These are phyloP conservation scores for Boletellus sp. DNA, from an alignment of 768 basidiomycete species.

Conservation along the genomic window DNA sequence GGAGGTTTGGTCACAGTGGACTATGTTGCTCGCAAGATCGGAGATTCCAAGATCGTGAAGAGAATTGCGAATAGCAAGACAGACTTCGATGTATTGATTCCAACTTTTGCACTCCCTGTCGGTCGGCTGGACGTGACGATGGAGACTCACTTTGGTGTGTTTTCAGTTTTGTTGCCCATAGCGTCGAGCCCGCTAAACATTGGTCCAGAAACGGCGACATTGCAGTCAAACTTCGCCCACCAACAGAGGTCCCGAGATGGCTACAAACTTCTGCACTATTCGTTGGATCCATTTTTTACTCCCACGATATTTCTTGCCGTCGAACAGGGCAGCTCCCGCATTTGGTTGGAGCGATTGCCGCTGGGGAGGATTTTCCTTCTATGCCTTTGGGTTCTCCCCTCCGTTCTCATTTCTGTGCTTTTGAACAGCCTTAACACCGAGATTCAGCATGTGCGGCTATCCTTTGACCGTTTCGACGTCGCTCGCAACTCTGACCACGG, in stretches of 20 bases:
- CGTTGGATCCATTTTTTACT: conserved; percentile 54
- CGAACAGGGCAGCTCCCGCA: conserved; percentile 4
- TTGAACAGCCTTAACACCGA: conserved; percentile 27
- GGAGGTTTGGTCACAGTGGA: conserved; percentile 56
- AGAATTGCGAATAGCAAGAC: conserved; percentile 31
- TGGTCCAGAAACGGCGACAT: conserved; percentile 43
- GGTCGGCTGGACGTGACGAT: conserved; percentile 62
- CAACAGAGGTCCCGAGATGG: conserved; percentile 41
- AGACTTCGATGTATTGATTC: conserved; percentile 51
- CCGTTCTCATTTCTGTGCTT: conserved; percentile 14
- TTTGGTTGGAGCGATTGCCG: conserved; percentile 9
- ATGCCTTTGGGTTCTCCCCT: conserved; percentile 16
- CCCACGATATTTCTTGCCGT: conserved; percentile 45
- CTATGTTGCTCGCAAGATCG: conserved; percentile 52
- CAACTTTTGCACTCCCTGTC: conserved; percentile 70
- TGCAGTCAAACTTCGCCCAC: conserved; percentile 57
- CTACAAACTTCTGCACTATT: conserved; percentile 52
- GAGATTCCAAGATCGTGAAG: conserved; percentile 23
- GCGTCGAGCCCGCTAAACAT: conserved; percentile 4
- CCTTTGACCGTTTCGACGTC: conserved; percentile 20
- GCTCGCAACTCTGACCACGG: conserved; percentile 5
- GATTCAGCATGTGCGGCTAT: conserved; percentile 22
- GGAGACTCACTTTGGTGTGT: conserved; percentile 51
- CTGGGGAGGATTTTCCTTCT: conserved; percentile 13
- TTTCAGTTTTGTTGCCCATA: background rate